Evolutionary conservation across 2,329 filamentous ascomycete species (phyloP).

Genomic region (Arthroderma uncinatum): DNA sequence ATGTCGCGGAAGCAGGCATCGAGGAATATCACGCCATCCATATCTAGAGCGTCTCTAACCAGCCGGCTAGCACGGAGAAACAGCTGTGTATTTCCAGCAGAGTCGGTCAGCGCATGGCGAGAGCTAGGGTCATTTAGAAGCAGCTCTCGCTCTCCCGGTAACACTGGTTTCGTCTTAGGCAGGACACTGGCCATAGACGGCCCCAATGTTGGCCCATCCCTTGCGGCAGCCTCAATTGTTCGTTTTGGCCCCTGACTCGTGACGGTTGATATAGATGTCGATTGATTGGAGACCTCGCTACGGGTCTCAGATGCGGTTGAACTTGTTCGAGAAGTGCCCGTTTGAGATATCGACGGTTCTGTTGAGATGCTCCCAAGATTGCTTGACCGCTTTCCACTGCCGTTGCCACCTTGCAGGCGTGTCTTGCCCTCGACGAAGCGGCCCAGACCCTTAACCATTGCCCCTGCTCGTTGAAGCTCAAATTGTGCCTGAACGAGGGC

Average conservation of each 20-base stretch:
- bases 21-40: constrained; percentile 31
- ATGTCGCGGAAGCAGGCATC: constrained; percentile 17
- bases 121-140: too few species aligned
- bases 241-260: neutral
- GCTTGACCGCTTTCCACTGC: too few species aligned
- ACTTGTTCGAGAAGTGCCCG: neutral
- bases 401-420: neutral
- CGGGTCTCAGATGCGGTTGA: neutral
- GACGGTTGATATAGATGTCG: neutral
- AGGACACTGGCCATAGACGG: too few species aligned
- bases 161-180: too few species aligned
- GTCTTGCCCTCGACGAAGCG: constrained; percentile 25
- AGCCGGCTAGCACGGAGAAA: constrained; percentile 38
- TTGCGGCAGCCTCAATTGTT: constrained; percentile 7
- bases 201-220: too few species aligned
- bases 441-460: constrained; percentile 46
- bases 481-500: constrained; percentile 39
- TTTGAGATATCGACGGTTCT: too few species aligned
- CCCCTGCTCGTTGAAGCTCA: constrained; percentile 41
- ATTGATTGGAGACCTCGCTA: neutral
- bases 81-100: constrained; percentile 19
- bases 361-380: too few species aligned
- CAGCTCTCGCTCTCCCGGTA: too few species aligned
- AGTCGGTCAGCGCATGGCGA: constrained; percentile 10
- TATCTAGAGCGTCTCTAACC: constrained; percentile 33